Conservation (phyloP, 2,329 filamentous ascomycete species). For the Penicillium palitans region DNA sequence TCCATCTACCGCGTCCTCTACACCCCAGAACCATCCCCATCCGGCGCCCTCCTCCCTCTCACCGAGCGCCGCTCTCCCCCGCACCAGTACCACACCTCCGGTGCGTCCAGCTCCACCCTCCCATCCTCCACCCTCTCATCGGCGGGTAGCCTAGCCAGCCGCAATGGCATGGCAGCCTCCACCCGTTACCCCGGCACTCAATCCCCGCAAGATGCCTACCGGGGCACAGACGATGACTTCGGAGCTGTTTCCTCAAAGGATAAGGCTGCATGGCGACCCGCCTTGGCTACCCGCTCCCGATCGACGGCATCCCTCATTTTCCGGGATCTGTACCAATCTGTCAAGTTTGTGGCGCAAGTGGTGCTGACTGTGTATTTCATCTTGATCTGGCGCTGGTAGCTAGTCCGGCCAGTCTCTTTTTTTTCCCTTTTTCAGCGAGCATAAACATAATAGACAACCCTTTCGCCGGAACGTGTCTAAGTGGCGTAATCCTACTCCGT, state of each 20-base stretch:
- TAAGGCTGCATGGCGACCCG: slow-evolving; percentile 27
- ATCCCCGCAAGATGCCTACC: slow-evolving; percentile 25
- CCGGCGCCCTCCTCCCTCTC: slow-evolving; percentile 31
- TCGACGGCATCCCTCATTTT: slow-evolving; percentile 46
- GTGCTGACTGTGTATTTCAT: slow-evolving; percentile 66
- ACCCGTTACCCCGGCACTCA: slow-evolving; percentile 20
- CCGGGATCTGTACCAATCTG: slow-evolving; percentile 61
- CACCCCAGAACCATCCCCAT: slow-evolving; percentile 15
- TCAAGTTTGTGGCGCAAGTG: slow-evolving; percentile 65
- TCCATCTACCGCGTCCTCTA: slow-evolving; percentile 39
- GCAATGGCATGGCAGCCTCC: slow-evolving; percentile 25
- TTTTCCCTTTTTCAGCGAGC: slow-evolving; percentile 18
- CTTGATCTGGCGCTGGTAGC: slow-evolving; percentile 63
- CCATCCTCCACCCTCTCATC: slow-evolving; percentile 33
- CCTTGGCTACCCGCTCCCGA: slow-evolving; percentile 30
- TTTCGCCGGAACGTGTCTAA: background rate
- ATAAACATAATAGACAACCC: slow-evolving; percentile 16
- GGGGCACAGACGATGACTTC: slow-evolving; percentile 24
- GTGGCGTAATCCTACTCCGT: background rate
- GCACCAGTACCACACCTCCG: slow-evolving; percentile 29
- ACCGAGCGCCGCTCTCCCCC: slow-evolving; percentile 30
- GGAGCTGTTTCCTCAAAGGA: slow-evolving; percentile 25
- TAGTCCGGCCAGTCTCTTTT: background rate
- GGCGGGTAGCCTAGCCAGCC: slow-evolving; percentile 32
- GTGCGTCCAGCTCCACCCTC: slow-evolving; percentile 36